Base-by-base conservation (phyloP, 2,329 filamentous ascomycete species). In the Colletotrichum tofieldiae region DNA sequence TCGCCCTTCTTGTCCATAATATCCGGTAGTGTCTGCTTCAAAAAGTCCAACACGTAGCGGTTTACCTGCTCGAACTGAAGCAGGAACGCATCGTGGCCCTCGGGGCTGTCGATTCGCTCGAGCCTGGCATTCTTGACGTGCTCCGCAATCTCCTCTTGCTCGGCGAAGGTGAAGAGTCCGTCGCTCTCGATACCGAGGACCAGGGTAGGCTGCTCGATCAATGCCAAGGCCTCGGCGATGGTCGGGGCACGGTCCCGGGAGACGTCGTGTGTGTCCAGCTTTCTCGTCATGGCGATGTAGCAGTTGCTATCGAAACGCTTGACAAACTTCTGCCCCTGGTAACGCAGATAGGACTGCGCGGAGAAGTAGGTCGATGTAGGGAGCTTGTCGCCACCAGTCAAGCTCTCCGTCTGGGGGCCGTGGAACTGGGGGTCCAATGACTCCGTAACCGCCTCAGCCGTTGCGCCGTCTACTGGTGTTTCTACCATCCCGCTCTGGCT, bases 61-160 rank as follows among this genome's bases (percentile, higher is more conserved):
- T 99, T 99, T 71, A 98, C 96, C 83, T 98, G 96, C 84, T 98
- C 94, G 79, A 99, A 99, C 82, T 99, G 96, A 66, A 99, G 84
- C 78, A 99, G 83, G 82, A 99, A 99, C 0, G 96, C 96, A 82
- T 99, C 96, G 78, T 99, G 96, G 1, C 96, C 96, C 80, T 99
- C 96, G 0, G 94, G 93, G 73, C 93, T 97, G 78, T 98, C 94
- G 72, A 99, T 99, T 58, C 92, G 94, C 82, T 94, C 92, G 35
- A 99, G 84, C 14, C 90, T 89, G 0, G 94, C 92, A 77, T 96
- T 86, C 3, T 92, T 92, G 74, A 98, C 94, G 71, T 93, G 90
- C 45, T 91, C 89, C 0, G 96, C 96, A 65, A 99, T 86, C 83
- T 98, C 95, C 81, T 98, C 88, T 84, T 99, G 96, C 84, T 99